Base-by-base conservation (phyloP, 1,139 yeast genomes). In the Taphrina flavorubra region DNA sequence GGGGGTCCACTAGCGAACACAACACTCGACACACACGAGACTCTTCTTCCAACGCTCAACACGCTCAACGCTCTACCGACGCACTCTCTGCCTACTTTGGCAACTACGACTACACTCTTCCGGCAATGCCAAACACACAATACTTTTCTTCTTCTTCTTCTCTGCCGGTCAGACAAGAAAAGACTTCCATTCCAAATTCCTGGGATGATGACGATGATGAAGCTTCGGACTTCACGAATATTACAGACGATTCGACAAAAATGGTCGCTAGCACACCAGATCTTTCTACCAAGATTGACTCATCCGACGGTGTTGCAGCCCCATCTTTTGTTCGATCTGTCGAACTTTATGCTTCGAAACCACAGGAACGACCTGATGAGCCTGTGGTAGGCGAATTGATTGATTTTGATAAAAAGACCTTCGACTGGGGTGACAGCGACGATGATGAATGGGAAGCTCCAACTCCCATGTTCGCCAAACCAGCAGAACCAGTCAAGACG, bases 251-350 rank as follows among this genome's bases (percentile, higher is more conserved):
- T 44, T 20, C 36, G n/a, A 11, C 8, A 10, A 4, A 49, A n/a
- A 20, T 8, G 13, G 53, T 10, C n/a, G 53, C 53, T 49, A 20
- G 53, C 36, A 20, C 53, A 49, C 53, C 53, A 49, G 53, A 49
- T 49, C 53, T 49, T 49, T 49, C 53, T 49, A 49, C 53, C 53
- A 49, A 49, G 53, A 49, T 20, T 18, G 53, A 49, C 53, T 49
- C 53, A 49, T 49, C 20, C 53, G 36, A 20, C 36, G 53, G 53
- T 49, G 53, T 11, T 49, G 53, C 53, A 8, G 53, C 53, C 20
- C 53, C 34, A 11, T 20, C 53, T 25, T 49, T 49, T n/a, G 36
- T 49, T 25, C 53, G 53, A 16, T 49, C 53, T 6, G 36, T 49
- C 36, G 53, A 16, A 49, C 53, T 20, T 10, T 49, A 49, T 25